Evolutionary conservation across 2,329 filamentous ascomycete genomes (phyloP).

Genomic region (Pseudogymnoascus sp.): DNA sequence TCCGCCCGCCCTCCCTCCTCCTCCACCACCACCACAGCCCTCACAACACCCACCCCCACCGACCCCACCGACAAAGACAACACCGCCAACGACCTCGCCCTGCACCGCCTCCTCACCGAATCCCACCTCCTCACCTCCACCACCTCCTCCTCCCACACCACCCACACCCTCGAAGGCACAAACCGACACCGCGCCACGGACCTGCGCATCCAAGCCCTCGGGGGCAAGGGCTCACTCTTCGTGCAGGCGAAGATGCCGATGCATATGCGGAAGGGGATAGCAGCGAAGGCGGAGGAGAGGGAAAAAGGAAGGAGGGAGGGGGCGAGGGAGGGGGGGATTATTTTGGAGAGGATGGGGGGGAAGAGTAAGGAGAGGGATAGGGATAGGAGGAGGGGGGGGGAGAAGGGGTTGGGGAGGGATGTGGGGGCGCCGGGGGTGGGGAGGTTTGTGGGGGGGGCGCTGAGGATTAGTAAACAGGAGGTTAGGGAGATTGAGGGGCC

Average conservation of each 20-base stretch:
- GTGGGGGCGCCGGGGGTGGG: conserved; percentile 75
- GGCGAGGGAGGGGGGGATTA: conserved; percentile 82
- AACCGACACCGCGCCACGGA: conserved; percentile 76
- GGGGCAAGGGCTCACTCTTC: conserved; percentile 66
- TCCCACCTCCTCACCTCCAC: conserved; percentile 72
- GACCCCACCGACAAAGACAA: conserved; percentile 55
- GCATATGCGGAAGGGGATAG: conserved; percentile 76
- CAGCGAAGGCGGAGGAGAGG: conserved; percentile 50
- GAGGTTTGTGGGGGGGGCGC: conserved; percentile 66
- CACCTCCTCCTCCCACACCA: conserved; percentile 29
- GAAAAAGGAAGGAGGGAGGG: conserved; percentile 67
- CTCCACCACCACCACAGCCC: conserved; percentile 20
- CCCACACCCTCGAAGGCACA: conserved; percentile 41
- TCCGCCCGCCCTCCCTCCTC: neutral
- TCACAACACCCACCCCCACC: conserved; percentile 28
- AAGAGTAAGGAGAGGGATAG: conserved; percentile 29
- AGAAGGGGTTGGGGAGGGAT: conserved; percentile 37
- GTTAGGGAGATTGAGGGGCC: conserved; percentile 59
- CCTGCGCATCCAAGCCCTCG: conserved; percentile 71
- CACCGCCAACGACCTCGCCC: conserved; percentile 82
- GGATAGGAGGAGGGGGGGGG: conserved; percentile 33
- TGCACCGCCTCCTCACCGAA: conserved; percentile 84
- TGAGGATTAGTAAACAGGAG: conserved; percentile 72
- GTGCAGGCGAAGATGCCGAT: conserved; percentile 84
- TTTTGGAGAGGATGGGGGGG: conserved; percentile 56